Evolutionary conservation across 371 early-diverging fungal genomes (phyloP).

Genomic region (Catenaria anguillulae): DNA sequence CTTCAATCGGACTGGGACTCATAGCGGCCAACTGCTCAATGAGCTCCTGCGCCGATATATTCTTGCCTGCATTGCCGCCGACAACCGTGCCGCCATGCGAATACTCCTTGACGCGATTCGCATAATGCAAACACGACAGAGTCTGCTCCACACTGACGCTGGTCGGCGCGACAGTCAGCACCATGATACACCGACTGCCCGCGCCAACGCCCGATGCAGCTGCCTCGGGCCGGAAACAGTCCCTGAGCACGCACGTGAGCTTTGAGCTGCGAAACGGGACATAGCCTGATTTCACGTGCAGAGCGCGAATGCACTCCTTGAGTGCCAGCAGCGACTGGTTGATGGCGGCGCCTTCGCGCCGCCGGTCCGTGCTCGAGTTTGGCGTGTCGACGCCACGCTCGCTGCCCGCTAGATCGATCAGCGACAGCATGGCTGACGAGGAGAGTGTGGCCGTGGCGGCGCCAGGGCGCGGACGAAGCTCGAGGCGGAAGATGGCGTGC

Average conservation of each 20-base stretch:
- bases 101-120: conserved; percentile 27
- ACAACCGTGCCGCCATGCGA: neutral
- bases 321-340: conserved; percentile 35
- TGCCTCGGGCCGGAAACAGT: no score
- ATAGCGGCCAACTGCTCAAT: neutral
- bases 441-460: no score
- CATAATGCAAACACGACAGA: conserved; percentile 41
- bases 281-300: conserved; percentile 18
- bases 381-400: conserved; percentile 29
- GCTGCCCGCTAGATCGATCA: conserved; percentile 42
- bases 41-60: neutral
- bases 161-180: conserved; percentile 31
- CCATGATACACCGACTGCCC: conserved; percentile 21
- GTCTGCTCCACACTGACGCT: conserved; percentile 30
- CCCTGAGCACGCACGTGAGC: conserved; percentile 25
- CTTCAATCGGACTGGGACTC: neutral
- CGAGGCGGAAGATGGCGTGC: conserved; percentile 33
- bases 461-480: conserved; percentile 6
- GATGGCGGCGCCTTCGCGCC: conserved; percentile 34
- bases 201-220: no score
- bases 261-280: conserved; percentile 25
- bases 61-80: neutral
- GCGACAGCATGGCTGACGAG: conserved; percentile 10
- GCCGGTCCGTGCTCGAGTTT: conserved; percentile 8
- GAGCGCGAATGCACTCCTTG: conserved; percentile 40